Conservation (phyloP, 495 filamentous ascomycete species). For the Trichodelitschia bisporula region DNA sequence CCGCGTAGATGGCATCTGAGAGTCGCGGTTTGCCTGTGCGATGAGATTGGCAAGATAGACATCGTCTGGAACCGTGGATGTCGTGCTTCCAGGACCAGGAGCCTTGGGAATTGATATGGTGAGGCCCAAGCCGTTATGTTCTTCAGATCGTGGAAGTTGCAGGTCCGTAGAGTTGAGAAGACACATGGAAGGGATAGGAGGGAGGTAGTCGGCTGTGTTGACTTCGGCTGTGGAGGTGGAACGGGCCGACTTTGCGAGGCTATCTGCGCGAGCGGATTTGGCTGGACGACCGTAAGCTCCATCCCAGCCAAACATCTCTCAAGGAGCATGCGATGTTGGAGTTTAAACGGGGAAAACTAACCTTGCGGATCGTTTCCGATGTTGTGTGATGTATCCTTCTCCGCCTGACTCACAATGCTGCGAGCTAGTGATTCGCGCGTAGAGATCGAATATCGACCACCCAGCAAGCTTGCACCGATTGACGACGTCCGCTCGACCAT, state of each 20-base stretch:
- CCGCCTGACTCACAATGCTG: no score
- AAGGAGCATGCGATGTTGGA: no score
- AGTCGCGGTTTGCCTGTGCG: not conserved
- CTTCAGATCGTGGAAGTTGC: not conserved
- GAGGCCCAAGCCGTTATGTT: not conserved
- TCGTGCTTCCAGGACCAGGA: no score
- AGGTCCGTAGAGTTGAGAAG: not conserved
- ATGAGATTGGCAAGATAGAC: no score
- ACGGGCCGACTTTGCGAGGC: not conserved
- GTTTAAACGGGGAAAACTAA: no score
- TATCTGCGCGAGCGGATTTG: not conserved
- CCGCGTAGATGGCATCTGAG: not conserved
- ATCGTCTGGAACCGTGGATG: no score
- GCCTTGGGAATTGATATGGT: not conserved
- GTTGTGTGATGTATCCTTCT: no score
- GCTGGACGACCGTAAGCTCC: no score
- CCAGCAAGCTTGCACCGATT: not conserved
- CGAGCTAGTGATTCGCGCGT: no score
- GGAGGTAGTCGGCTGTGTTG: not conserved
- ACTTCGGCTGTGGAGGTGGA: not conserved
- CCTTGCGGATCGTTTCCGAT: no score
- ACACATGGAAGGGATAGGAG: not conserved
- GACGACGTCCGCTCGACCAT: conserved; percentile 8
- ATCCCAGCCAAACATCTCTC: no score
- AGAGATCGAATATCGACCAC: not conserved